phyloP scores from a whole-genome alignment of 2,329 filamentous ascomycete genomes.

The Aureobasidium vineae region DNA sequence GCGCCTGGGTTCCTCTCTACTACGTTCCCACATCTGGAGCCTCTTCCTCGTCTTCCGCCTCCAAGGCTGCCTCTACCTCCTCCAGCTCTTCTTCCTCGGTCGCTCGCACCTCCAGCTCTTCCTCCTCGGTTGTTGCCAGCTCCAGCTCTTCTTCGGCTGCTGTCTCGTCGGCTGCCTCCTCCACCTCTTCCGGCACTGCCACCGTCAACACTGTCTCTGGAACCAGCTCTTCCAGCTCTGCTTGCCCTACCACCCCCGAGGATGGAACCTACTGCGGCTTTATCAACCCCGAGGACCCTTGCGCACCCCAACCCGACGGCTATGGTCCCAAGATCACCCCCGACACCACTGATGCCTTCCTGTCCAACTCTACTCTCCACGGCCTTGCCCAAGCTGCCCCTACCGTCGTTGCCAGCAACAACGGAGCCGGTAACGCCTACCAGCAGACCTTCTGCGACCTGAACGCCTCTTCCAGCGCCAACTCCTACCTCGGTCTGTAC shows the following conservation, averaged over 20 bases:
- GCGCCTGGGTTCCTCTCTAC: constrained; percentile 12
- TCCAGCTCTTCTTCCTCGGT: constrained; percentile 6
- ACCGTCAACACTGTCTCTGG: constrained; percentile 24
- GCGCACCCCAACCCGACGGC: constrained; percentile 34
- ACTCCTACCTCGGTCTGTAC: constrained; percentile 32
- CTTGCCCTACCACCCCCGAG: constrained; percentile 36
- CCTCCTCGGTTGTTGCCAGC: constrained; percentile 6
- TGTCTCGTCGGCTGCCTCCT: neutral
- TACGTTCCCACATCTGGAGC: neutral
- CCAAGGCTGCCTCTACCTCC: neutral
- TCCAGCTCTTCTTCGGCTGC: neutral
- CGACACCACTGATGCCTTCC: constrained; percentile 35
- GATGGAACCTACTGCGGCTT: constrained; percentile 41
- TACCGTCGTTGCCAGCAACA: constrained; percentile 30
- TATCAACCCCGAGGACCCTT: constrained; percentile 38
- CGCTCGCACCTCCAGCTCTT: neutral
- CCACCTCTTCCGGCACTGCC: constrained; percentile 23
- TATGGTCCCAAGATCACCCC: constrained; percentile 32
- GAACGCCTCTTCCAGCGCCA: constrained; percentile 30
- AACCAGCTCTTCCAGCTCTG: constrained; percentile 33
- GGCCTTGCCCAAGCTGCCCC: constrained; percentile 32
- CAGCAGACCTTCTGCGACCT: constrained; percentile 31
- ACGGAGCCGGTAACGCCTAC: constrained; percentile 28
- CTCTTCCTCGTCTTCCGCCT: constrained; percentile 9
- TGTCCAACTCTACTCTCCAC: constrained; percentile 32